Evolutionary conservation across 2,329 filamentous ascomycete genomes (phyloP).

Genomic region (Aspergillus persii): DNA sequence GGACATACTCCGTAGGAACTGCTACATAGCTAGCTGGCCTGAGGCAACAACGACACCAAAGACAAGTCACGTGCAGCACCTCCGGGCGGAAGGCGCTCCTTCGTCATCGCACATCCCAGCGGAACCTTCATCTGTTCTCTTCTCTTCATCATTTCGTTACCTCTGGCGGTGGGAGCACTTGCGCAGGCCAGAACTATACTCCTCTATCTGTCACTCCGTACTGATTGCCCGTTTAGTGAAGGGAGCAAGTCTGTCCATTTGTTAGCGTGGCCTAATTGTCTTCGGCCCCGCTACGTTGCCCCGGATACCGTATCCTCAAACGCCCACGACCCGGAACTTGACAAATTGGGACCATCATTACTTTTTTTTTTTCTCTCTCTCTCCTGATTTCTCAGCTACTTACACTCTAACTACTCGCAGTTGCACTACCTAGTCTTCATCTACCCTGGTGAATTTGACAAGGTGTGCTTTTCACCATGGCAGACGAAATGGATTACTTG

Average conservation of each 20-base stretch:
- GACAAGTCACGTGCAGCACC: not conserved
- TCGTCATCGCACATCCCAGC: not conserved
- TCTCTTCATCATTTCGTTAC: not conserved
- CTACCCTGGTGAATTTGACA: constrained; percentile 3
- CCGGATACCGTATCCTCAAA: constrained; percentile 32
- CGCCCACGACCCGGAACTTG: constrained; percentile 8
- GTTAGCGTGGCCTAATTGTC: not conserved
- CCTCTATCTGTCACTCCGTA: not conserved
- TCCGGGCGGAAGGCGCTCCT: not conserved
- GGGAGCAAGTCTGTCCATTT: not conserved
- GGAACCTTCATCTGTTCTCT: not conserved
- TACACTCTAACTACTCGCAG: not conserved
- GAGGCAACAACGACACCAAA: not conserved
- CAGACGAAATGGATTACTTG: constrained; percentile 75
- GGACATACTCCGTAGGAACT: too few relatives aligned
- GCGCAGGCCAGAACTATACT: not conserved
- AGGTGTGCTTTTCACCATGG: constrained; percentile 28
- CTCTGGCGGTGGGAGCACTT: not conserved
- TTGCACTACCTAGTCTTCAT: not conserved
- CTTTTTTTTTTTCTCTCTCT: not conserved
- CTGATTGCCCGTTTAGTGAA: not conserved
- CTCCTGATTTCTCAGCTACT: not conserved
- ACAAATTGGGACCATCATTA: constrained; percentile 12
- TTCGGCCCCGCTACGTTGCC: constrained; percentile 35
- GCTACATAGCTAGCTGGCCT: too few relatives aligned